Percentiles rank a stretch among this genome's conserved stretches.
phyloP scores from a whole-genome alignment of 495 filamentous ascomycete species.

The Lentithecium fluviatile region DNA sequence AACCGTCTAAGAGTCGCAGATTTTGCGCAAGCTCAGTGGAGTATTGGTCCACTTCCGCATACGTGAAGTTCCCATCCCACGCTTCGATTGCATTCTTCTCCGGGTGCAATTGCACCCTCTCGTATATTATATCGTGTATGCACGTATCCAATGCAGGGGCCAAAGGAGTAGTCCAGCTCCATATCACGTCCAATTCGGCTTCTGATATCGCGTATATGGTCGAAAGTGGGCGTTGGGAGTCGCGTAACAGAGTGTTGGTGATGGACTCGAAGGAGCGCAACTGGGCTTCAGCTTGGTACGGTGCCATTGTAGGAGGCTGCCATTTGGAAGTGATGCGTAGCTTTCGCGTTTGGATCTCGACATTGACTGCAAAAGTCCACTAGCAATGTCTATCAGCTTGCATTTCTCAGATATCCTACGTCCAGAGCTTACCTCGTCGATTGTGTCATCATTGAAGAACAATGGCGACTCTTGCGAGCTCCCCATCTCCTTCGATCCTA shows the following conservation, averaged over 20 bases:
- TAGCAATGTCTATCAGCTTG: neutral
- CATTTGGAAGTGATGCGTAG: conserved; percentile 2
- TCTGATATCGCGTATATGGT: neutral
- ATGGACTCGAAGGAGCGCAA: conserved; percentile 9
- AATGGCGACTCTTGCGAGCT: too few relatives aligned
- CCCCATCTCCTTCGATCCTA: neutral
- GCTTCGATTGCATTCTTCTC: conserved; percentile 19
- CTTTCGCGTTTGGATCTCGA: neutral
- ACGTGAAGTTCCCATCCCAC: conserved; percentile 29
- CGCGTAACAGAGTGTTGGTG: neutral
- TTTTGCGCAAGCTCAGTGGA: conserved; percentile 24
- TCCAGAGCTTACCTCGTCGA: conserved; percentile 1
- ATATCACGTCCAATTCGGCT: conserved; percentile 24
- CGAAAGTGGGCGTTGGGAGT: neutral
- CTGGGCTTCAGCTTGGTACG: conserved; percentile 5
- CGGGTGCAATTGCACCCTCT: conserved; percentile 11
- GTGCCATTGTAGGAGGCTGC: conserved; percentile 10
- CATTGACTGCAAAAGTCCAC: conserved; percentile 19
- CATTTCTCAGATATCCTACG: neutral
- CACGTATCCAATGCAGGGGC: conserved; percentile 15
- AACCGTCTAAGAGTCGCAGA: neutral
- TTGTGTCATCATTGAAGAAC: conserved; percentile 9
- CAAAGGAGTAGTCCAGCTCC: conserved; percentile 28
- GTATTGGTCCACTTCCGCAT: conserved; percentile 23
- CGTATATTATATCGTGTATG: conserved; percentile 31